Percentiles rank a stretch among this genome's conserved stretches.
Evolutionary conservation across 768 basidiomycete species (phyloP).

Genomic region (Boletus rubroflammeus): DNA sequence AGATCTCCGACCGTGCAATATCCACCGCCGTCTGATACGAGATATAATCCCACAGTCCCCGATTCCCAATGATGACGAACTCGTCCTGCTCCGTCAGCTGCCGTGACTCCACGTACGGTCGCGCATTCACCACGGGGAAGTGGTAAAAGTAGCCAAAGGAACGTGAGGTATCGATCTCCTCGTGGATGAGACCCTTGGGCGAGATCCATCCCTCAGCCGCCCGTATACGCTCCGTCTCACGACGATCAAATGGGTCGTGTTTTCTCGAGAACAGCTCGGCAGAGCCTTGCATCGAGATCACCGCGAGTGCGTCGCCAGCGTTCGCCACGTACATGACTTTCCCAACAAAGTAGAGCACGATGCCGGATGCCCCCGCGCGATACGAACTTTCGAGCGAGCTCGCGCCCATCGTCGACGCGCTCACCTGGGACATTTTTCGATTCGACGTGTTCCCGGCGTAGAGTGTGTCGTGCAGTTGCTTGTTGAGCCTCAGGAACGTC

Average conservation of each 20-base stretch:
- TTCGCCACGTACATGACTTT: conserved; percentile 88
- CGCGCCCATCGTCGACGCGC: conserved; percentile 38
- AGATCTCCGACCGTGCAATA: conserved; percentile 71
- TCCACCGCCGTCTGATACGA: conserved; percentile 95
- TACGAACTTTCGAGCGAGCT: conserved; percentile 45
- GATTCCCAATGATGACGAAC: conserved; percentile 93
- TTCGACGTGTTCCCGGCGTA: conserved; percentile 37
- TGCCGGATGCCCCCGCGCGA: conserved; percentile 74
- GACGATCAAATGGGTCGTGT: conserved; percentile 87
- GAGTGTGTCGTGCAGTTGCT: conserved; percentile 68
- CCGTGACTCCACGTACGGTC: conserved; percentile 71
- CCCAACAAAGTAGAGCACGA: conserved; percentile 80
- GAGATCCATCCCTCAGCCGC: conserved; percentile 93
- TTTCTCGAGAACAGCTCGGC: conserved; percentile 71
- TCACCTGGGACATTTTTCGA: conserved; percentile 75
- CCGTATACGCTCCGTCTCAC: conserved; percentile 84
- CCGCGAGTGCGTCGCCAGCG: conserved; percentile 82
- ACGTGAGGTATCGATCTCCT: conserved; percentile 87
- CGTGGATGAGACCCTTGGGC: conserved; percentile 85
- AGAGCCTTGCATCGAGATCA: conserved; percentile 73
- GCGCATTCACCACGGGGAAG: conserved; percentile 85
- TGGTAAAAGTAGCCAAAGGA: conserved; percentile 92
- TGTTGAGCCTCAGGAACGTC: conserved; percentile 85
- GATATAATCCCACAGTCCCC: conserved; percentile 90
- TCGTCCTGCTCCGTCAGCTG: conserved; percentile 83